Evolutionary conservation across 1,284 basidiomycete genomes (phyloP).

Genomic region (Ustanciosporium gigantosporum): DNA sequence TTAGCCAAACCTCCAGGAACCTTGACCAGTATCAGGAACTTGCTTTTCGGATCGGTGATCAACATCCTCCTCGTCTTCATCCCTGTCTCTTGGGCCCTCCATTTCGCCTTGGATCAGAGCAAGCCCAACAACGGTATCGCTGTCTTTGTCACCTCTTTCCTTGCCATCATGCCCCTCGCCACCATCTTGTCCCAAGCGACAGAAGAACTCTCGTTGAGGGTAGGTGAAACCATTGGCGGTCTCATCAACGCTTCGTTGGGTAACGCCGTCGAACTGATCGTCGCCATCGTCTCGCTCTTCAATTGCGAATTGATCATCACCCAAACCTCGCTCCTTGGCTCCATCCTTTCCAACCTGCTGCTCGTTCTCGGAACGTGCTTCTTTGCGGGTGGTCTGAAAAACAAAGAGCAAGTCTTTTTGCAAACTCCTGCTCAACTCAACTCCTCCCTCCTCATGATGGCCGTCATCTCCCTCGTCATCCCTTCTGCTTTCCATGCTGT

Average conservation of each 20-base stretch:
- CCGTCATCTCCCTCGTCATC: slow-evolving; percentile 54
- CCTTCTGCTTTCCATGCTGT: slow-evolving; percentile 54
- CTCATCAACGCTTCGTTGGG: slow-evolving; percentile 54
- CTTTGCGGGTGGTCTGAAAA: slow-evolving; percentile 51
- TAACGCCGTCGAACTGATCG: slow-evolving; percentile 55
- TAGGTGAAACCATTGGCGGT: slow-evolving; percentile 53
- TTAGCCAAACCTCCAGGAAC: slow-evolving; percentile 31
- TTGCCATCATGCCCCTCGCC: slow-evolving; percentile 54
- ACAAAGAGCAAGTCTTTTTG: slow-evolving; percentile 45
- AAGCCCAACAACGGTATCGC: slow-evolving; percentile 25
- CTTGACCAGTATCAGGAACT: slow-evolving; percentile 31
- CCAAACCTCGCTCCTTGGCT: slow-evolving; percentile 51
- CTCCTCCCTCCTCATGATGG: slow-evolving; percentile 46
- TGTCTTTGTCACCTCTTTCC: slow-evolving; percentile 48
- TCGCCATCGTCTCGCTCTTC: slow-evolving; percentile 55
- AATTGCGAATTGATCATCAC: slow-evolving; percentile 52
- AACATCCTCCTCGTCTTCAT: slow-evolving; percentile 49
- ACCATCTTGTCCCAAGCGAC: slow-evolving; percentile 50
- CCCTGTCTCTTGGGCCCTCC: slow-evolving; percentile 49
- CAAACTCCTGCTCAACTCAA: slow-evolving; percentile 44
- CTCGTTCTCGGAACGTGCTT: slow-evolving; percentile 53
- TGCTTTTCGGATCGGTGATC: slow-evolving; percentile 34
- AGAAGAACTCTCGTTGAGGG: slow-evolving; percentile 52
- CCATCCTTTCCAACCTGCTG: slow-evolving; percentile 50
- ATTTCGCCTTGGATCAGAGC: slow-evolving; percentile 41